Evolutionary conservation across 352 stramenopile species (phyloP).

Genomic region (Globisporangium echinulatum): DNA sequence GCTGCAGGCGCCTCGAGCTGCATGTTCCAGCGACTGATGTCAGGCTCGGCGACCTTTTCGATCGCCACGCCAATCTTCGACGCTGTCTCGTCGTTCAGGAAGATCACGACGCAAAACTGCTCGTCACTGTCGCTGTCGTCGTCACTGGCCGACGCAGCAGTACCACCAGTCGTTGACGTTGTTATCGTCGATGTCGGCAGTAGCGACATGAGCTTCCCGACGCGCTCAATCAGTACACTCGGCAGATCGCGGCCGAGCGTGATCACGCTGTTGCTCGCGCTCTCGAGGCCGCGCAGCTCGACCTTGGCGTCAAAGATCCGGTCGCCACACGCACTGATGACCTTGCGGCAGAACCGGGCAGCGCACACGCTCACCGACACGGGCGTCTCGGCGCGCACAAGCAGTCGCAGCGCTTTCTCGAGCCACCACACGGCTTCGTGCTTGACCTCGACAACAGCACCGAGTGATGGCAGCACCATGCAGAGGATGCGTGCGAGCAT

Average conservation of each 20-base stretch:
- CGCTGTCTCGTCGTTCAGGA: constrained; percentile 32
- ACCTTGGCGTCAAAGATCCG: constrained; percentile 10
- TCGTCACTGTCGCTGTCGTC: neutral
- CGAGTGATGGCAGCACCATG: constrained; percentile 8
- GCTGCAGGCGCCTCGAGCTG: constrained; percentile 2
- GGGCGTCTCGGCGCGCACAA: constrained; percentile 4
- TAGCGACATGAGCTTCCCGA: constrained; percentile 19
- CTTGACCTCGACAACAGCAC: neutral
- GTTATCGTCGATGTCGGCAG: neutral
- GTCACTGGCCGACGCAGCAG: neutral
- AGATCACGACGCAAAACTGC: constrained; percentile 41
- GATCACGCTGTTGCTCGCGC: constrained; percentile 1
- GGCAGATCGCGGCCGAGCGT: constrained; percentile 23
- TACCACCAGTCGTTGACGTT: too few relatives aligned
- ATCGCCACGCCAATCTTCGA: constrained; percentile 42
- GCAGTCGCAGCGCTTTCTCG: constrained; percentile 3
- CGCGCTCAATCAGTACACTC: constrained; percentile 24
- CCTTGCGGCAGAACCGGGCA: constrained; percentile 8
- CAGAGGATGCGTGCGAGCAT: constrained; percentile 9
- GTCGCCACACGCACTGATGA: constrained; percentile 10
- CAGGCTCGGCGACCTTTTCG: constrained; percentile 28
- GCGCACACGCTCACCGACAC: constrained; percentile 7
- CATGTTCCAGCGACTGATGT: constrained; percentile 27
- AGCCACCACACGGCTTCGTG: constrained; percentile 13
- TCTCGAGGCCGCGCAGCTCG: constrained; percentile 1